Base-by-base conservation (phyloP, 78 protist species). In the Dictyostelium intermedium region DNA sequence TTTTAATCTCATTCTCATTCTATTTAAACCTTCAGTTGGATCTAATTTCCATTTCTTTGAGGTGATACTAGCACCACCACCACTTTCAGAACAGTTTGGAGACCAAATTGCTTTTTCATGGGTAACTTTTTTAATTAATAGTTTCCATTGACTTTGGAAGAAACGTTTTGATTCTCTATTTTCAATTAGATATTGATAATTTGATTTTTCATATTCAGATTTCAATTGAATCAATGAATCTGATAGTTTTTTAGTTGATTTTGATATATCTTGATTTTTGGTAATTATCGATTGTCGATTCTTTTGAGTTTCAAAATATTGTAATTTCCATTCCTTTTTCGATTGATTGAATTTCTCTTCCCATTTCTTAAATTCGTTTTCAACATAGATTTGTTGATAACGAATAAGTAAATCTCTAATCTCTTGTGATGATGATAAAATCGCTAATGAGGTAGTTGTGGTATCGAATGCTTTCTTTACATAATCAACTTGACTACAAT, bases 51-150 rank as follows among this genome's bases (percentile, higher is more conserved):
- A 92, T 72, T 82, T 89, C 25, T 56, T 78, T 34, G 81, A 0
- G 1, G 14, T 4, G 27, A 5, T 45, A 25, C 13, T 25, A n/a
- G n/a, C n/a, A n/a, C n/a, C n/a, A n/a, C n/a, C n/a, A n/a, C n/a
- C n/a, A 37, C 9, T 4, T n/a, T 10, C 32, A 27, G 2, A 60
- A 27, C n/a, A n/a, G n/a, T 79, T 50, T n/a, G n/a, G n/a, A 20
- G 82, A 77, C 94, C 94, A 89, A 23, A 89, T 89, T 27, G 87
- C 94, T 27, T 74, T 69, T n/a, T 89, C 94, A 47, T 89, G 94
- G 2, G 94, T 80, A 1, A 89, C 82, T 77, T 80, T 78, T 39
- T 89, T 89, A 23, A 89, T 80, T 23, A 89, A 43, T 35, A 63
- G 34, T 47, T 89, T 89, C 94, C 94, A 89, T 43, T 89, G 94